Evolutionary conservation across 2,329 filamentous ascomycete species (phyloP).

Genomic region (Monilinia polystroma): DNA sequence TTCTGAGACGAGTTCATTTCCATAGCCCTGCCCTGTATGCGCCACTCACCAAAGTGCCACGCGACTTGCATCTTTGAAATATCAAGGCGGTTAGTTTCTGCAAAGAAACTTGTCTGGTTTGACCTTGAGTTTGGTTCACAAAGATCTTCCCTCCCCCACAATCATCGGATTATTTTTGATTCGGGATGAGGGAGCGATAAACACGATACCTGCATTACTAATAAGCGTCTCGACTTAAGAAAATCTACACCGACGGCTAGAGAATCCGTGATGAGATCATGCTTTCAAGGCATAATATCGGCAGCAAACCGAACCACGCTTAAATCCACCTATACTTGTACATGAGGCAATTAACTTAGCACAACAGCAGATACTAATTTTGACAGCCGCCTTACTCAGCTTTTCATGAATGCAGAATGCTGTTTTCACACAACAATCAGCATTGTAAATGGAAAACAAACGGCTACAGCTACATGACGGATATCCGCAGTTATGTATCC

Average conservation of each 20-base stretch:
- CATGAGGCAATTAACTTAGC: conserved; percentile 8
- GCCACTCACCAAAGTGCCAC: conserved; percentile 27
- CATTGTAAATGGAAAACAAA: conserved; percentile 30
- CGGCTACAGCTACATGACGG: conserved; percentile 30
- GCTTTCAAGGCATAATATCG: conserved; percentile 38
- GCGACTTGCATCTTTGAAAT: conserved; percentile 22
- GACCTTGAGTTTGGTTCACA: conserved; percentile 17
- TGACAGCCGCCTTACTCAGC: conserved; percentile 3
- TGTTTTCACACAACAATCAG: conserved; percentile 27
- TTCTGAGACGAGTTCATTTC: conserved; percentile 19
- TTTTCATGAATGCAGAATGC: conserved; percentile 13
- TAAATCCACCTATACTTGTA: conserved; percentile 13
- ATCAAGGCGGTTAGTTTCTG: conserved; percentile 25
- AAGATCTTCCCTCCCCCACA: conserved; percentile 25
- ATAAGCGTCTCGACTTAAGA: background rate
- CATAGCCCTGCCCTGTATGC: conserved; percentile 30
- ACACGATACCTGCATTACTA: conserved; percentile 19
- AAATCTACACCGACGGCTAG: conserved; percentile 20
- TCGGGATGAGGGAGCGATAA: conserved; percentile 21
- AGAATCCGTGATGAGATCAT: conserved; percentile 19
- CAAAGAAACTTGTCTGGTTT: background rate
- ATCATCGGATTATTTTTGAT: conserved; percentile 17
- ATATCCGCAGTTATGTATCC: conserved; percentile 28
- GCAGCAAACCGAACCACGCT: conserved; percentile 26
- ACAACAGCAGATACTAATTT: conserved; percentile 6